Evolutionary conservation across 495 filamentous ascomycete genomes (phyloP).

Genomic region (Xanthoparmelia taractica): DNA sequence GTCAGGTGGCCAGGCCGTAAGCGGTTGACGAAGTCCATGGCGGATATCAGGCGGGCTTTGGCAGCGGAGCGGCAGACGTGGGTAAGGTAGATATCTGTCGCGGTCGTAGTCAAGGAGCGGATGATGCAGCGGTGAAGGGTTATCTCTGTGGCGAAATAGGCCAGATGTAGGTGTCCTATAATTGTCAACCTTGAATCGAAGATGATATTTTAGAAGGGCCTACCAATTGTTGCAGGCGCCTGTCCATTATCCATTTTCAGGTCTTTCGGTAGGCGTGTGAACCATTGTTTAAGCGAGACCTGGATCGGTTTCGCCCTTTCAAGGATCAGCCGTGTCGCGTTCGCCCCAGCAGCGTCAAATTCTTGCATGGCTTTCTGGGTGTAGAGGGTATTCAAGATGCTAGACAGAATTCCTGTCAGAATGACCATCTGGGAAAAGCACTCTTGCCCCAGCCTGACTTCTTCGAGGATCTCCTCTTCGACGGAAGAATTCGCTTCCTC

Average conservation of each 20-base stretch:
- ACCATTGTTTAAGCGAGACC: slow-evolving; percentile 53
- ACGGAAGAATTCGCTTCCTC: slow-evolving; percentile 32
- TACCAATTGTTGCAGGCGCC: slow-evolving; percentile 33
- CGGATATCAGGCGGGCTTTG: slow-evolving; percentile 49
- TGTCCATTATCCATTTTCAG: slow-evolving; percentile 44
- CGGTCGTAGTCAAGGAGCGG: slow-evolving; percentile 40
- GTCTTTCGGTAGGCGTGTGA: slow-evolving; percentile 43
- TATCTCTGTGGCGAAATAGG: slow-evolving; percentile 56
- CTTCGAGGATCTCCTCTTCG: slow-evolving; percentile 30
- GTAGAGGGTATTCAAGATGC: slow-evolving; percentile 54
- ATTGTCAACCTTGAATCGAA: slow-evolving; percentile 24
- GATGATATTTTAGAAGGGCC: slow-evolving; percentile 7
- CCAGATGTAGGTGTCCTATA: slow-evolving; percentile 50
- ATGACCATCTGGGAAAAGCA: slow-evolving; percentile 53
- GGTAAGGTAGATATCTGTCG: slow-evolving; percentile 53
- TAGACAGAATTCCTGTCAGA: slow-evolving; percentile 53
- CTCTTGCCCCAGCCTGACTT: slow-evolving; percentile 42
- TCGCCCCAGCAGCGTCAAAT: slow-evolving; percentile 41
- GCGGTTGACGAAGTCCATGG: slow-evolving; percentile 53
- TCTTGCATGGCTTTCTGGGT: slow-evolving; percentile 50
- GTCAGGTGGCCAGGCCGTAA: slow-evolving; percentile 46
- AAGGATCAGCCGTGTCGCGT: slow-evolving; percentile 47
- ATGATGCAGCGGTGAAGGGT: slow-evolving; percentile 55
- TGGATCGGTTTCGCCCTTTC: slow-evolving; percentile 56
- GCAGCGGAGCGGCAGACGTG: slow-evolving; percentile 91